Conservation (phyloP, 768 basidiomycete genomes). For the Lentinus brumalis region DNA sequence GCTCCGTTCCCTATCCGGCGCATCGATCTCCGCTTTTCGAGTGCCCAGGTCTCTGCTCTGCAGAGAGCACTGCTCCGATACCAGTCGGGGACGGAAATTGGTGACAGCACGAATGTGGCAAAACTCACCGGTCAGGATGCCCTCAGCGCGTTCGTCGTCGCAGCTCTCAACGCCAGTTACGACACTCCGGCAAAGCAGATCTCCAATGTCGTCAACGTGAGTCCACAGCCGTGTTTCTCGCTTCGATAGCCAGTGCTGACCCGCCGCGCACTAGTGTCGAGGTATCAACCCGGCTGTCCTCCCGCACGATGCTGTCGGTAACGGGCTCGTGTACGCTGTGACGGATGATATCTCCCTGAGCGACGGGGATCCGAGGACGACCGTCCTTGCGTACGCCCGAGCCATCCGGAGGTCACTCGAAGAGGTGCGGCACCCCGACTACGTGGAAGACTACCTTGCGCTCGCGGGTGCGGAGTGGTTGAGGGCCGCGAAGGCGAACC, state of each 20-base stretch:
- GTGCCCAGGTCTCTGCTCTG: neutral
- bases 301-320: neutral
- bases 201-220: neutral
- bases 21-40: neutral
- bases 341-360: neutral
- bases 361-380: neutral
- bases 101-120: neutral
- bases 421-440: neutral
- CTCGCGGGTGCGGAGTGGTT: neutral
- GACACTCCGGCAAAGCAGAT: neutral
- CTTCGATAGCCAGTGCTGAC: neutral
- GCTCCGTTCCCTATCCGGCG: constrained; percentile 1
- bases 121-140: neutral
- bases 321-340: neutral
- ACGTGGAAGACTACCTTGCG: neutral
- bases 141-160: neutral
- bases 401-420: neutral
- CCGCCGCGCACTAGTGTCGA: neutral
- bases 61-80: neutral
- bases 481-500: neutral
- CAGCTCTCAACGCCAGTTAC: neutral
- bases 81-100: neutral
- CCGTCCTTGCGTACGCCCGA: neutral
- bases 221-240: neutral
- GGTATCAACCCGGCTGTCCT: neutral